Percentiles rank a stretch among this genome's conserved stretches.
phyloP scores from a whole-genome alignment of 345 rosid species.

The Carallia pectinifolia region DNA sequence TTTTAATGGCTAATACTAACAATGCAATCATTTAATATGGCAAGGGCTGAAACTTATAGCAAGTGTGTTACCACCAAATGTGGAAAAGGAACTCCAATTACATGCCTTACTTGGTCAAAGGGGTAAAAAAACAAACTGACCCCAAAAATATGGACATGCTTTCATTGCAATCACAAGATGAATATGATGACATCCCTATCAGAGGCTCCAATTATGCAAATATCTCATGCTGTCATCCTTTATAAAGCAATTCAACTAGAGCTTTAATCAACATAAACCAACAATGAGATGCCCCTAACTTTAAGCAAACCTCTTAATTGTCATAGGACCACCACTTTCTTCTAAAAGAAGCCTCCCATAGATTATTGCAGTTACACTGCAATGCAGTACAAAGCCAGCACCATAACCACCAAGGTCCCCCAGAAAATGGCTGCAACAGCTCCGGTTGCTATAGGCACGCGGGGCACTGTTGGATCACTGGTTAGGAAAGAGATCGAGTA shows the following conservation, averaged over 20 bases:
- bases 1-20: no score
- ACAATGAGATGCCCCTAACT: slow-evolving; percentile 10
- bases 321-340: slow-evolving; percentile 34
- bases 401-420: slow-evolving; percentile 18
- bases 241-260: slow-evolving; percentile 24
- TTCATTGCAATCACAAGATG: slow-evolving; percentile 19
- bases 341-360: slow-evolving; percentile 32
- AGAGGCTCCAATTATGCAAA: slow-evolving; percentile 41
- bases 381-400: slow-evolving; percentile 29
- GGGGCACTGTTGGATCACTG: slow-evolving; percentile 81
- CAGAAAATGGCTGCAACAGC: slow-evolving; percentile 46
- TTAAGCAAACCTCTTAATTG: slow-evolving; percentile 19
- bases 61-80: background rate
- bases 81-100: background rate
- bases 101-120: slow-evolving; percentile 4
- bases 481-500: slow-evolving; percentile 73
- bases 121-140: slow-evolving; percentile 20
- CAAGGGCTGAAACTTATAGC: no score
- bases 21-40: no score
- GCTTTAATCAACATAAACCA: slow-evolving; percentile 3
- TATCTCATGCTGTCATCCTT: slow-evolving; percentile 40
- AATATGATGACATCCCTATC: slow-evolving; percentile 31
- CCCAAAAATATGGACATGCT: slow-evolving; percentile 16
- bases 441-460: slow-evolving; percentile 69
- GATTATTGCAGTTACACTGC: background rate